Base-by-base conservation (phyloP, 805 yeast genomes). In the Yarrowia osloensis region DNA sequence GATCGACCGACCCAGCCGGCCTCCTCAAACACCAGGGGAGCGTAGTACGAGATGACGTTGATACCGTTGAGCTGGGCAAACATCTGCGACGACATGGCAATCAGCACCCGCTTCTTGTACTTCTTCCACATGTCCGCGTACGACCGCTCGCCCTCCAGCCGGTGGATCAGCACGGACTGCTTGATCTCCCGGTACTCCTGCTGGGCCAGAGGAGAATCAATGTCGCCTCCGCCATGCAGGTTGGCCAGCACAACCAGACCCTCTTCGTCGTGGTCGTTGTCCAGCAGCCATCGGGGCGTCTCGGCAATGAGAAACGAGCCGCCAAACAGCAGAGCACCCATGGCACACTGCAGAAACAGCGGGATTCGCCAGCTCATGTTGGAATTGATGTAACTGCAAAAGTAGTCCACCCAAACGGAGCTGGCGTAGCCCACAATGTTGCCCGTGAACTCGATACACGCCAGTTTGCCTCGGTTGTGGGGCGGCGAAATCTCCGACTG, bases 11-110 rank as follows among this genome's bases (percentile, higher is more conserved):
- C 77, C 97, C 97, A 93, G 29, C 98, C 98, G 2, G 97, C 97
- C 72, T 90, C 90, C 76, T 93, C 97, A 77, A 92, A 93, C 57
- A 92, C 96, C 77, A 93, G 79, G 1, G 97, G 97, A 1, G 97
- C 97, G 78, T 92, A 92, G 77, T 93, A 93, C 0, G 96, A 88
- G 66, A 93, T 90, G 63, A 93, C 94, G 74, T 92, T 93, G 77
- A 92, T 93, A 73, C 98, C 98, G 76, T 92, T 90, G 75, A 93
- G 81, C 77, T 93, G 97, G 2, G 98, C 97, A 81, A 93, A 91
- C 80, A 91, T 86, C 75, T 90, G 96, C 2, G 97, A 88, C 39
- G 91, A 86, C 86, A 95, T 91, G 1, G 97, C 97, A 70, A 93
- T 89, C 39, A 91, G 81, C 24, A 93, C 86, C 62, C 98, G 81